Base-by-base conservation (phyloP, 169 alveolate species). In the Besnoitia besnoiti region DNA sequence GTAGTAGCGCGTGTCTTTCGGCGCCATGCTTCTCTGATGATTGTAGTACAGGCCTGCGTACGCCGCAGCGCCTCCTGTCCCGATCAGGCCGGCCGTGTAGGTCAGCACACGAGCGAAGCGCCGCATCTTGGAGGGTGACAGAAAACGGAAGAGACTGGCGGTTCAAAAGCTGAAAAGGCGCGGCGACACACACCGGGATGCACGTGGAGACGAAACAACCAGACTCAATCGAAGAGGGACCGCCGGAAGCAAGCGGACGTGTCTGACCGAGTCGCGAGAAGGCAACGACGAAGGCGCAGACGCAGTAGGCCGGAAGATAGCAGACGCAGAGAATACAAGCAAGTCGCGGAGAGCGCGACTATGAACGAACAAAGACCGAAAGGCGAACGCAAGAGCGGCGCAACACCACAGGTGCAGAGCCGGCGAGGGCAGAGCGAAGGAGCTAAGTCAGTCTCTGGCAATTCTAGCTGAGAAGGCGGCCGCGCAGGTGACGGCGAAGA, bases 1-100 rank as follows among this genome's bases (percentile, higher is more conserved):
- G 44, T 67, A 67, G 80, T 67, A 67, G 44, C 80, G 80, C 46
- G 80, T 67, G 24, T 35, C 80, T 16, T 30, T 35, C 80, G 80
- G 80, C 44, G n/a, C 19, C 46, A 30, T 33, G 80, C 80, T 67
- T 16, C n/a, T 67, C 80, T n/a, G 3, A 42, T 67, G 80, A 16
- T 67, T 67, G 44, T 67, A 67, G 24, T 67, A 35, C 39, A 67
- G n/a, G 2, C 39, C 39, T 14, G 46, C 39, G 44, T 67, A 67
- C 44, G 47, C 39, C 14, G 47, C 42, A 1, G 24, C 80, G 40
- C 80, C 80, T 1, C 80, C 42, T 5, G n/a, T 21, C n/a, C 80
- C 80, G 47, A 67, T 10, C 44, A 67, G 44, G 14, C 80, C 80
- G 39, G 80, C 80, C 44, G 47, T 8, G 80, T n/a, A 67, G 7